Base-by-base conservation (phyloP, 73 alveolate genomes). In the Loxodes magnus region DNA sequence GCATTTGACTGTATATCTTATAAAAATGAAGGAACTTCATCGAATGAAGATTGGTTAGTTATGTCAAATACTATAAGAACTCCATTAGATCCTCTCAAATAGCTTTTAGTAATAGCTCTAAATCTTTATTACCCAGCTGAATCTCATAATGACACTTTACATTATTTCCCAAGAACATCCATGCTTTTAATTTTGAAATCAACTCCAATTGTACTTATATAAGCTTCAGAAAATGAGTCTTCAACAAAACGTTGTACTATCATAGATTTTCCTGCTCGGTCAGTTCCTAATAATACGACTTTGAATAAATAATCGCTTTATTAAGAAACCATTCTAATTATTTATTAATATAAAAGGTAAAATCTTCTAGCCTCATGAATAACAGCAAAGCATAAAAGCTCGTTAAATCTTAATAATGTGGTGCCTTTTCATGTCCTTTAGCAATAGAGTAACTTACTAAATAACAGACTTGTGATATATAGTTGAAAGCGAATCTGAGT, bases 131-230 rank as follows among this genome's bases (percentile, higher is more conserved):
- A 49, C 5, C 75, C 75, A 4, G 75, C 75, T 1, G 75, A 49
- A 35, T 61, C 75, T 54, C 75, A 61, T 20, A 85, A 55, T 36
- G 71, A 46, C 39, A 85, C 53, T 62, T 78, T 81, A 29, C 65
- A 68, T 25, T 37, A 53, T 49, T 55, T 49, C 15, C 77, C 58
- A 51, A 51, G 65, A 7, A 65, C 48, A 2, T 60, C 36, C 12
- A 67, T 17, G 7, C 70, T 43, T 57, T 64, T 60, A 49, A 28
- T 60, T 73, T 79, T 73, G 59, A 79, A 84, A 54, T 84, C 96
- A 9, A 84, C 96, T 20, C 96, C 96, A 6, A 84, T 84, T 2
- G 96, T 84, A 22, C 90, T 73, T 39, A 84, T 54, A 44, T 84
- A 84, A 29, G 82, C 74, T 51, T 84, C 90, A 28, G 73, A 64